Percentiles rank a stretch among this genome's conserved stretches.
These are phyloP conservation scores for Termitomyces sp. DNA, from an alignment of 768 basidiomycete genomes.

Conservation along the genomic window DNA sequence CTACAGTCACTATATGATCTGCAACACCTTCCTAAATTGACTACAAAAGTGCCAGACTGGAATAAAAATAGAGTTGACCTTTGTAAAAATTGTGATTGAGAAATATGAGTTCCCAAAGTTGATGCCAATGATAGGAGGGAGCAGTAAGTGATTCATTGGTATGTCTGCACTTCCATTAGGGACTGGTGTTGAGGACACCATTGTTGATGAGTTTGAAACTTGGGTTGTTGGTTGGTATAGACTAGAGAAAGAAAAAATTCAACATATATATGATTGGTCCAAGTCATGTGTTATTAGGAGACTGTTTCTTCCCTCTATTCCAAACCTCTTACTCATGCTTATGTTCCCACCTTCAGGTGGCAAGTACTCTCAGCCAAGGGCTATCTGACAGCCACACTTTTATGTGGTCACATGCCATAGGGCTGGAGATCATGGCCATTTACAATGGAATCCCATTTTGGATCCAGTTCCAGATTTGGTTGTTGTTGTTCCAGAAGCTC, in stretches of 20 bases:
- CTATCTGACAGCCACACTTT: no score
- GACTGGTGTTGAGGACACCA: conserved; percentile 6
- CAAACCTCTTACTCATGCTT: no score
- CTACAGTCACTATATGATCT: conserved; percentile 96
- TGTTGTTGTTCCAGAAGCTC: no score
- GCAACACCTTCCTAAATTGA: conserved; percentile 73
- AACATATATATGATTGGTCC: conserved; percentile 3
- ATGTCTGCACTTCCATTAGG: conserved; percentile 51
- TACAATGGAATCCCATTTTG: no score
- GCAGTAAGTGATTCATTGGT: conserved; percentile 25
- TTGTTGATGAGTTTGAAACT: not conserved
- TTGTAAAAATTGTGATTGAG: conserved; percentile 92
- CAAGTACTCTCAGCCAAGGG: no score
- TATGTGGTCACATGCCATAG: no score
- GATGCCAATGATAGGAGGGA: conserved; percentile 80
- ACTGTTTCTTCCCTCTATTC: no score
- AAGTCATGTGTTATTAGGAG: not conserved
- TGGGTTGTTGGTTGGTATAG: no score
- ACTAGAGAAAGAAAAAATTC: conserved; percentile 8
- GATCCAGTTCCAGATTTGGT: no score
- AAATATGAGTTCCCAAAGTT: conserved; percentile 96
- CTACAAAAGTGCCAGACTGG: not conserved
- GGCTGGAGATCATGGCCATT: no score
- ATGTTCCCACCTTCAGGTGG: no score
- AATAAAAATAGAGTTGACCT: conserved; percentile 45